Conservation (phyloP, 2,329 filamentous ascomycete species). For the Onygenales sp. region DNA sequence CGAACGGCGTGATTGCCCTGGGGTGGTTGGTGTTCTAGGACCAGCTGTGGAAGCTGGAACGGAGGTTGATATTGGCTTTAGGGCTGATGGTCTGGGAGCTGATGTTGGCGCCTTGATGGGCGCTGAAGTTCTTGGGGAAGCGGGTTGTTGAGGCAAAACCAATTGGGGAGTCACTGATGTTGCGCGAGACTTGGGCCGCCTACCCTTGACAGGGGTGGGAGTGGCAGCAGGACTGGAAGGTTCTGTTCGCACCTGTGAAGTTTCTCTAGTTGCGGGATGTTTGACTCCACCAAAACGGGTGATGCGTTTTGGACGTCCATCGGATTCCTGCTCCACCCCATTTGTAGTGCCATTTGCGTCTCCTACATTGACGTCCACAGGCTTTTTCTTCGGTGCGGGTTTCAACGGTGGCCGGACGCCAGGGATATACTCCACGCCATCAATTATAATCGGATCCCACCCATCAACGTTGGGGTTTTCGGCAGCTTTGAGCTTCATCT, state of each 20-base stretch:
- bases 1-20: conserved; percentile 9
- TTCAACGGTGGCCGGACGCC: conserved; percentile 19
- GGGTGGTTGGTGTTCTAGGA: conserved; percentile 7
- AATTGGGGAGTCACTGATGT: conserved; percentile 7
- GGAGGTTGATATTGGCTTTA: neutral
- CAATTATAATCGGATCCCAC: conserved; percentile 27
- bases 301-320: conserved; percentile 7
- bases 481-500: conserved; percentile 27
- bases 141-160: conserved; percentile 15
- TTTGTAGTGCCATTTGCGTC: neutral
- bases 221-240: conserved; percentile 5
- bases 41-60: neutral
- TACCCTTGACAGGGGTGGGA: conserved; percentile 1
- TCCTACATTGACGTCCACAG: neutral
- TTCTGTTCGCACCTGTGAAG: conserved; percentile 8
- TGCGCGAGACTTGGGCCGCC: conserved; percentile 8
- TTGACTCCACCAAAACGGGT: conserved; percentile 10
- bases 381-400: conserved; percentile 20
- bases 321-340: conserved; percentile 2
- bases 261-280: conserved; percentile 7
- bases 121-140: conserved; percentile 5
- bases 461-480: conserved; percentile 33
- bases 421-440: conserved; percentile 29
- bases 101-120: neutral
- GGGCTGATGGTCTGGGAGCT: conserved; percentile 5